These are phyloP conservation scores for Sistotremastrum niveocremeum DNA, from an alignment of 768 basidiomycete genomes.

Conservation along the genomic window DNA sequence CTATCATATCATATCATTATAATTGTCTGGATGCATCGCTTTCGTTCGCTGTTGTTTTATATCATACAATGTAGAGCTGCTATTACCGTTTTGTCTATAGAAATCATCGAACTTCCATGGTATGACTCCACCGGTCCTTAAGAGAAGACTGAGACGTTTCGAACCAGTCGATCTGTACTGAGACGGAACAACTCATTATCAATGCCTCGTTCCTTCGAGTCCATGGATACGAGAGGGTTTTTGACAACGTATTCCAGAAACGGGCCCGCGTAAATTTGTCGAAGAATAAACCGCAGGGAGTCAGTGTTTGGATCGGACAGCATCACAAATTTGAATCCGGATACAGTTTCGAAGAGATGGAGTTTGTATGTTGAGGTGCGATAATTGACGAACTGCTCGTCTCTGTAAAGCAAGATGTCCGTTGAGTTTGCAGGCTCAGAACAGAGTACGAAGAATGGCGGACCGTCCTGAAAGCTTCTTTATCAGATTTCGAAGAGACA, in stretches of 20 bases:
- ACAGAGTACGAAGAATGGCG: slow-evolving; percentile 6
- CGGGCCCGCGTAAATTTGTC: slow-evolving; percentile 87
- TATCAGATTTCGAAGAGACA: slow-evolving; percentile 87
- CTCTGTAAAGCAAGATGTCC: slow-evolving; percentile 29
- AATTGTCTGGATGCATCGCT: too few species aligned
- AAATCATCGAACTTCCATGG: too few species aligned
- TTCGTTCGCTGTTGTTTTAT: too few species aligned
- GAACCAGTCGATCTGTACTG: slow-evolving; percentile 62
- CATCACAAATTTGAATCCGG: slow-evolving; percentile 93
- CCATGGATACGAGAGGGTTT: slow-evolving; percentile 78
- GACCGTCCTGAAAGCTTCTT: slow-evolving; percentile 86
- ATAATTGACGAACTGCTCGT: slow-evolving; percentile 85
- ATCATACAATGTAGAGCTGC: too few species aligned
- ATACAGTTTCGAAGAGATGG: slow-evolving; percentile 82
- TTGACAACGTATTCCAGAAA: slow-evolving; percentile 90
- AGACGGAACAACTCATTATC: slow-evolving; percentile 88
- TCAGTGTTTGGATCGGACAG: slow-evolving; percentile 80
- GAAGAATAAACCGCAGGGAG: slow-evolving; percentile 65
- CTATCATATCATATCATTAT: too few species aligned
- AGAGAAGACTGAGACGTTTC: slow-evolving; percentile 38
- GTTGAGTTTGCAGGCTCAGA: not conserved
- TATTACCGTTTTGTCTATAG: too few species aligned
- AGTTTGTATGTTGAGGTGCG: slow-evolving; percentile 87
- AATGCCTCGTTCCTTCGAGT: slow-evolving; percentile 71
- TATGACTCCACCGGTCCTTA: slow-evolving; percentile 6